Percentiles rank a stretch among this genome's conserved stretches.
These are phyloP conservation scores for Taphrina betulina DNA, from an alignment of 1,139 yeast genomes.

Conservation along the genomic window DNA sequence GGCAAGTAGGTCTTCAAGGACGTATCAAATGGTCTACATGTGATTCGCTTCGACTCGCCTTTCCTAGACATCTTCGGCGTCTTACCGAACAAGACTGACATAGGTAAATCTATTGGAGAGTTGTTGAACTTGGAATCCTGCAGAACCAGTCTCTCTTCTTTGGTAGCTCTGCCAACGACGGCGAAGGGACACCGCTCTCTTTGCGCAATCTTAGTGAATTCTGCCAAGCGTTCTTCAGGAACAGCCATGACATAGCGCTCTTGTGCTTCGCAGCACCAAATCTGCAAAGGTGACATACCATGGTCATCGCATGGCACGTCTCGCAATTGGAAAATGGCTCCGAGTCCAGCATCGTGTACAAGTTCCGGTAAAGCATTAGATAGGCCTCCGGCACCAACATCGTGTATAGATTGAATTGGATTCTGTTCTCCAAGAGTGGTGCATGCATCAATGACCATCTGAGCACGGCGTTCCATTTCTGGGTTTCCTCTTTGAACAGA, in stretches of 20 bases:
- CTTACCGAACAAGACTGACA: constrained; percentile 95
- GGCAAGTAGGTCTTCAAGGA: constrained; percentile 46
- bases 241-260: constrained; percentile 96
- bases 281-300: constrained; percentile 99
- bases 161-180: constrained; percentile 91
- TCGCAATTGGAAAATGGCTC: constrained; percentile 90
- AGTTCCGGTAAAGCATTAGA: constrained; percentile 96
- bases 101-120: constrained; percentile 92
- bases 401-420: constrained; percentile 95
- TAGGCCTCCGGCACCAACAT: constrained; percentile 99
- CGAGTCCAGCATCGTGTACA: constrained; percentile 93
- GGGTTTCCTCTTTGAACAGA: constrained; percentile 99
- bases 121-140: constrained; percentile 72
- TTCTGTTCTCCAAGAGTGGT: constrained; percentile 67
- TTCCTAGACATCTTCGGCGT: constrained; percentile 91
- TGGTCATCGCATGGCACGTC: constrained; percentile 89
- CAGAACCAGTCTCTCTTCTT: constrained; percentile 76
- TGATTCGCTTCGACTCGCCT: constrained; percentile 64
- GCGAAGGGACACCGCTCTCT: constrained; percentile 97
- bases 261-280: constrained; percentile 99
- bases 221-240: constrained; percentile 69
- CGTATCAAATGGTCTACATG: constrained; percentile 49
- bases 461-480: constrained; percentile 98
- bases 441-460: constrained; percentile 95
- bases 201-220: constrained; percentile 75